phyloP scores from a whole-genome alignment of 257 asterid genomes.

The Fraxinus anomala region DNA sequence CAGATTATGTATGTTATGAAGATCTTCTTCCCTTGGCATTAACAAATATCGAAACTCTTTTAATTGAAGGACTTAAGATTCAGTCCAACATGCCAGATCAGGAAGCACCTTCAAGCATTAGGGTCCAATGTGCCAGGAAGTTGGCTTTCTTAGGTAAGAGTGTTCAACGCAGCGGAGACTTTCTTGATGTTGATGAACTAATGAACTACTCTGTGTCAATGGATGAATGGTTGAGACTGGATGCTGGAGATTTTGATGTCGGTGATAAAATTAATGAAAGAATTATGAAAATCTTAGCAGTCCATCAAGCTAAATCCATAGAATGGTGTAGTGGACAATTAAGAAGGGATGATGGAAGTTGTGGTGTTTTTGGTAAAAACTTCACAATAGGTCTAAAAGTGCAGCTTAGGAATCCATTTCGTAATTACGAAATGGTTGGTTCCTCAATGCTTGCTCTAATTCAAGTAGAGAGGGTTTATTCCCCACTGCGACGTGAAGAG shows the following conservation, averaged over 20 bases:
- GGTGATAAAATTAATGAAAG: constrained; percentile 34
- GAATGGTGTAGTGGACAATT: constrained; percentile 24
- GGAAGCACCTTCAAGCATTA: constrained; percentile 61
- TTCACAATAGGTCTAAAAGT: constrained; percentile 60
- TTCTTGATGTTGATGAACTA: constrained; percentile 43
- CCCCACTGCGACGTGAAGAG: constrained; percentile 20
- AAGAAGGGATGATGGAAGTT: constrained; percentile 21
- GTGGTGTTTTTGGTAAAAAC: constrained; percentile 36
- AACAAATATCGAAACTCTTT: constrained; percentile 59
- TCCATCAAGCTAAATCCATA: constrained; percentile 34
- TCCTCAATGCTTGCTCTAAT: constrained; percentile 64
- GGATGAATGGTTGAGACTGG: constrained; percentile 64
- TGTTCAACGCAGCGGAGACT: constrained; percentile 22
- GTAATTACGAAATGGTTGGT: constrained; percentile 70
- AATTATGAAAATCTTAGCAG: constrained; percentile 37
- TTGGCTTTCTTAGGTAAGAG: constrained; percentile 23
- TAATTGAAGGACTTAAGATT: constrained; percentile 73
- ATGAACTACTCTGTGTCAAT: constrained; percentile 46
- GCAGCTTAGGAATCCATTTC: constrained; percentile 84
- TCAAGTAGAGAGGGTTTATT: constrained; percentile 47
- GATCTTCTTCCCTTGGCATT: constrained; percentile 62
- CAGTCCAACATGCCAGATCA: constrained; percentile 64
- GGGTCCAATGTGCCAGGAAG: constrained; percentile 34
- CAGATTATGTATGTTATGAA: constrained; percentile 51
- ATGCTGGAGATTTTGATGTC: constrained; percentile 38